Base-by-base conservation (phyloP, 441 rosid species). In the Gossypium schwendimanii region DNA sequence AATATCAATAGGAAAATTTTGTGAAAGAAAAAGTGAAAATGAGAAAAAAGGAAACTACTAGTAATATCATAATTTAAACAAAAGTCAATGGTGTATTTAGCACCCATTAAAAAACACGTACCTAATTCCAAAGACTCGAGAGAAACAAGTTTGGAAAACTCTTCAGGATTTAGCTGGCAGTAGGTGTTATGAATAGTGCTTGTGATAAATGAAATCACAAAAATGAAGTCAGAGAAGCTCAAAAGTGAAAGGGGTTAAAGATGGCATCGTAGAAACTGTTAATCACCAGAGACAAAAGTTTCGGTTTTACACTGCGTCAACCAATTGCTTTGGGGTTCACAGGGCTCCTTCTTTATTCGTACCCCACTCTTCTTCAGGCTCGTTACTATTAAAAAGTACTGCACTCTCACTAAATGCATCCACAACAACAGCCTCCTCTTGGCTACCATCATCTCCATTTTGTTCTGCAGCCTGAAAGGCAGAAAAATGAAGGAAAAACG, bases 351-450 rank as follows among this genome's bases (percentile, higher is more conserved):
- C 92, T 76, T 89, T 88, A 79, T 90, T 89, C 93, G 86, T 91
- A 93, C 93, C 95, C 97, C 99, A 96, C 93, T 96, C 92, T 90
- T 96, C 99, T 81, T 96, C 94, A 69, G 91, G 91, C 86, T 90
- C 97, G 78, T 87, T 91, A 73, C 98, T 95, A 72, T 96, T 91
- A 76, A 96, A 96, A 70, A 93, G 97, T 77, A 93, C 97, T 3
- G 83, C 97, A 60, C 97, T 92, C 64, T 93, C 97, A 31, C 89
- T 96, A 20, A 97, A 96, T 75, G 92, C 94, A 77, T 93, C 99
- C 75, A 87, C 91, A 54, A 91, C 97, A 49, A 90, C 96, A 69
- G 85, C 96, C 82, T 89, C 98, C 82, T 91, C 97, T 83, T 87
- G 90, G 85, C 89, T 87, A 74, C 84, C 88, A 85, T 89, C 97